phyloP scores from a whole-genome alignment of 1,139 yeast genomes.

The Debaryomycetaceae sp. region DNA sequence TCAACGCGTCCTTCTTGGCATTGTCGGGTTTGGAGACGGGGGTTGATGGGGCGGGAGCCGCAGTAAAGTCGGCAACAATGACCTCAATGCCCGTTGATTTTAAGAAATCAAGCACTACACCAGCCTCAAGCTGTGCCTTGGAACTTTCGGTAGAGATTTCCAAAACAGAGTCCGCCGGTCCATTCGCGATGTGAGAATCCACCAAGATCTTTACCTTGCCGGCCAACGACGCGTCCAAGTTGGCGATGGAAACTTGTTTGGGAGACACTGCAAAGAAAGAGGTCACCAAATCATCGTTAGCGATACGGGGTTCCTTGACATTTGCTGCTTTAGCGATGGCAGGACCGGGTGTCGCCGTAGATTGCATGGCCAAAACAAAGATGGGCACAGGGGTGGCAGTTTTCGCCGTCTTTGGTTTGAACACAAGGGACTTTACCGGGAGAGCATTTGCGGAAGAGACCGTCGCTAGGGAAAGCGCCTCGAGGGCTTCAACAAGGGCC shows the following conservation, averaged over 20 bases:
- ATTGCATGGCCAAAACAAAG: conserved; percentile 63
- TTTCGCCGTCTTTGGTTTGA: conserved; percentile 88
- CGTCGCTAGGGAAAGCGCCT: conserved; percentile 43
- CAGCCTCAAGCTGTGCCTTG: conserved; percentile 45
- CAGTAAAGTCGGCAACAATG: conserved; percentile 48
- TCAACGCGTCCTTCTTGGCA: conserved; percentile 13
- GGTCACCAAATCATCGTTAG: conserved; percentile 66
- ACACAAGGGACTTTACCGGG: conserved; percentile 65
- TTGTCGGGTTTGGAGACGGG: conserved; percentile 17
- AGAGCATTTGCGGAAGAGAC: conserved; percentile 30
- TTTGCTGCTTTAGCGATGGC: conserved; percentile 56
- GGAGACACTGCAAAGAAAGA: conserved; percentile 56
- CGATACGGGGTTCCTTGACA: conserved; percentile 81
- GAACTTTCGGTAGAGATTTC: conserved; percentile 50
- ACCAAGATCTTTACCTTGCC: conserved; percentile 58
- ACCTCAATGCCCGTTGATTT: conserved; percentile 47
- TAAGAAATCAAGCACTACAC: conserved; percentile 42
- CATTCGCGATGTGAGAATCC: conserved; percentile 42
- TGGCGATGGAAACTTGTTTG: conserved; percentile 57
- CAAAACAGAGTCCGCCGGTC: conserved; percentile 32
- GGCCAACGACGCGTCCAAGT: conserved; percentile 41
- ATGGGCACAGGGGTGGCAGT: conserved; percentile 75
- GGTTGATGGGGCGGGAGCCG: conserved; percentile 24
- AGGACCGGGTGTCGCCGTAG: conserved; percentile 61
- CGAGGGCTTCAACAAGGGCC: conserved; percentile 53